These are phyloP conservation scores for Gossypium raimondii DNA, from an alignment of 345 rosid species.

Conservation along the genomic window DNA sequence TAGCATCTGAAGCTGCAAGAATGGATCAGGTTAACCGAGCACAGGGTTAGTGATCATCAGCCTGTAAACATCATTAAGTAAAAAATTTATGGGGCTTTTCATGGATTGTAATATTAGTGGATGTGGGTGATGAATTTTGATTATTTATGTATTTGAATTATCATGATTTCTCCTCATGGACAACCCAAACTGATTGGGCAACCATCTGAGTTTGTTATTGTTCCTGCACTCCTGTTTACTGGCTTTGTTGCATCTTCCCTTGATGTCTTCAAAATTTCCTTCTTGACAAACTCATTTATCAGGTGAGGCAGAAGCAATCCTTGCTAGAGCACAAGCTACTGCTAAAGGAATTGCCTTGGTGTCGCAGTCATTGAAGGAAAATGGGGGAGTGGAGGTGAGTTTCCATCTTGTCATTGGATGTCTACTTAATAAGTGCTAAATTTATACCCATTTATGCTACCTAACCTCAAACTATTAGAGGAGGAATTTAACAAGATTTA, in stretches of 20 bases:
- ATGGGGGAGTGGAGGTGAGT: slow-evolving; percentile 83
- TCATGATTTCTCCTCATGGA: neutral
- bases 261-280: neutral
- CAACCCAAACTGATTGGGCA: neutral
- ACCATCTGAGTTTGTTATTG: neutral
- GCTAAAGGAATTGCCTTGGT: slow-evolving; percentile 65
- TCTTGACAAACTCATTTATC: slow-evolving; percentile 16
- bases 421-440: neutral
- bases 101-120: neutral
- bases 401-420: neutral
- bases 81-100: neutral
- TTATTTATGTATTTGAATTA: neutral
- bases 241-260: neutral
- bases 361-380: slow-evolving; percentile 62
- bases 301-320: slow-evolving; percentile 95
- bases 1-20: slow-evolving; percentile 67
- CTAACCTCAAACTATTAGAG: neutral
- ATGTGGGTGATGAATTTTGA: neutral
- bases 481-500: neutral
- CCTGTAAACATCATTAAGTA: neutral
- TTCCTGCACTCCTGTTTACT: neutral
- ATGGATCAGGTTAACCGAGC: slow-evolving; percentile 47
- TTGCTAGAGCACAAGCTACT: slow-evolving; percentile 84
- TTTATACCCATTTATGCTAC: neutral
- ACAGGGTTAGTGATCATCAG: neutral